A percentile compares a stretch with the other conserved stretches of the same genome.
phyloP scores from a whole-genome alignment of 441 rosid species.

The Melastoma candidum region DNA sequence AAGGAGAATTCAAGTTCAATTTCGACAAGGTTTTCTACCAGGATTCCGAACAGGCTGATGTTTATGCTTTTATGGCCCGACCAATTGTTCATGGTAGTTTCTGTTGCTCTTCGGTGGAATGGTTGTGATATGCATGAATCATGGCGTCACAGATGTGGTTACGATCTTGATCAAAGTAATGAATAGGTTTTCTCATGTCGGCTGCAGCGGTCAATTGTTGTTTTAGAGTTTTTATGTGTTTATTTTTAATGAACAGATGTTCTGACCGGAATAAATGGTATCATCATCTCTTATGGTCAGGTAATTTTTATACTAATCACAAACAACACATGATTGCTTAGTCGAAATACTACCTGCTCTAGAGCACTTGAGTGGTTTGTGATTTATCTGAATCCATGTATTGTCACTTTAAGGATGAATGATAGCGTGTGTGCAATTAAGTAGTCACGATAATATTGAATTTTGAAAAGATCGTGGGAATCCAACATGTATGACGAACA shows the following conservation, averaged over 20 bases:
- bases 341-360: no score
- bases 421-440: no score
- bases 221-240: background rate
- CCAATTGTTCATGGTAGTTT: constrained; percentile 55
- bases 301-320: constrained; percentile 17
- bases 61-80: constrained; percentile 50
- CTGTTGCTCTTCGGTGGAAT: background rate
- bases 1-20: constrained; percentile 48
- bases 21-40: constrained; percentile 49
- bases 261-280: constrained; percentile 56
- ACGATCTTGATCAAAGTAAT: no score
- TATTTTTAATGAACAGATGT: constrained; percentile 33
- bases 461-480: no score
- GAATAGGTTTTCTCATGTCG: no score
- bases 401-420: no score
- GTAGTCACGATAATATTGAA: no score
- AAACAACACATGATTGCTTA: no score
- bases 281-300: constrained; percentile 84
- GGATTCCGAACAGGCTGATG: constrained; percentile 43
- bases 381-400: no score
- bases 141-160: background rate
- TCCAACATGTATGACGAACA: constrained; percentile 2
- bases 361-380: no score
- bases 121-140: background rate
- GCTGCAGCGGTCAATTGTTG: background rate